phyloP scores from a whole-genome alignment of 2,329 filamentous ascomycete species.

The Cladosporium sp. region DNA sequence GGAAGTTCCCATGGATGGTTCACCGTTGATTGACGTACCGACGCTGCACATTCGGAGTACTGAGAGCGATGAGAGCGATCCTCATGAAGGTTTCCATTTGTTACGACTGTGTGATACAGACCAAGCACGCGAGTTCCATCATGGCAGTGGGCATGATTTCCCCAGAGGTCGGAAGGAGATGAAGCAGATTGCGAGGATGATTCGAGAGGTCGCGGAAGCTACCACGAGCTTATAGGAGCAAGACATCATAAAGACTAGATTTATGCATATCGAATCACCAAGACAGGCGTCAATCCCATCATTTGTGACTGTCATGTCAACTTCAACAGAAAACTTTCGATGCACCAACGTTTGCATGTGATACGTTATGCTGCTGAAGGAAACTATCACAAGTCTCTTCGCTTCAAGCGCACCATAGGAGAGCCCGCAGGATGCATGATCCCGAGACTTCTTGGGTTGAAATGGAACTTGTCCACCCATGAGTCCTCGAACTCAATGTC shows the following conservation, averaged over 20 bases:
- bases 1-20: slow-evolving; percentile 1
- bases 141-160: slow-evolving; percentile 16
- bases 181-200: slow-evolving; percentile 13
- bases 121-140: slow-evolving; percentile 13
- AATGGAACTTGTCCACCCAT: not conserved
- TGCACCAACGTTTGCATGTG: too few species aligned
- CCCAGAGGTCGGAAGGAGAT: slow-evolving; percentile 13
- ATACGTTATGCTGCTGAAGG: too few species aligned
- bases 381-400: not conserved
- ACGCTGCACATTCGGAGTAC: slow-evolving; percentile 16
- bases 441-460: slow-evolving; percentile 13
- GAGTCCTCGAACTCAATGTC: slow-evolving; percentile 11
- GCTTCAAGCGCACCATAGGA: slow-evolving; percentile 5
- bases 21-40: slow-evolving; percentile 13
- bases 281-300: too few species aligned
- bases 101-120: slow-evolving; percentile 13
- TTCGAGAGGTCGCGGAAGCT: slow-evolving; percentile 13
- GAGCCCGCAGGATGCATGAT: slow-evolving; percentile 6
- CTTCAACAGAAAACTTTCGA: too few species aligned
- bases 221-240: too few species aligned
- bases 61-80: slow-evolving; percentile 14
- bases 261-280: too few species aligned
- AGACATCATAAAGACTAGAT: too few species aligned
- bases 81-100: slow-evolving; percentile 16
- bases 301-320: too few species aligned